Percentiles rank a stretch among this genome's conserved stretches.
phyloP scores from a whole-genome alignment of 176 grass and related monocot species.

The Chloris gayana region DNA sequence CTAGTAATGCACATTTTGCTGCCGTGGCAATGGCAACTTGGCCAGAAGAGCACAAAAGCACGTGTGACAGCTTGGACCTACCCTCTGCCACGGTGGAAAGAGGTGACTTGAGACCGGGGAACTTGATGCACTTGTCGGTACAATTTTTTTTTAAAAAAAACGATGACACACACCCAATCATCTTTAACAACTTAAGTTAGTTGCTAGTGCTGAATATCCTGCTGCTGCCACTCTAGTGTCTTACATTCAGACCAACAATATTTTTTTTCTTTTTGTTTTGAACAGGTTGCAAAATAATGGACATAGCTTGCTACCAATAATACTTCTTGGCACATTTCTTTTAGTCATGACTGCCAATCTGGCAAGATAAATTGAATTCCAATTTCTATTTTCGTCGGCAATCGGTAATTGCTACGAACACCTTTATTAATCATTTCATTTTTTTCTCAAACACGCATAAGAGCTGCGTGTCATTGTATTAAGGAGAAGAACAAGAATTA shows the following conservation, averaged over 20 bases:
- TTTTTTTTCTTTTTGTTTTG: background rate
- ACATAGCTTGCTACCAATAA: background rate
- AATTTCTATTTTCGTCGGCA: slow-evolving; percentile 7
- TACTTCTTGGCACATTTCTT: background rate
- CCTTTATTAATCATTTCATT: no score
- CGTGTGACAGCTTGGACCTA: slow-evolving; percentile 40
- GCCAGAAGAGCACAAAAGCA: slow-evolving; percentile 25
- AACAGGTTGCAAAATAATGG: background rate
- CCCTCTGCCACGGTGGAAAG: slow-evolving; percentile 37
- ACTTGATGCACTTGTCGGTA: slow-evolving; percentile 33
- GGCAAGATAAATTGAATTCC: background rate
- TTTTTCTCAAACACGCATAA: no score
- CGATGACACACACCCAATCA: background rate
- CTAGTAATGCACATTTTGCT: background rate
- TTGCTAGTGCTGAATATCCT: background rate
- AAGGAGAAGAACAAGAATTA: no score
- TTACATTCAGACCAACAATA: background rate
- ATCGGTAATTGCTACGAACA: background rate
- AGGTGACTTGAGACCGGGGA: background rate
- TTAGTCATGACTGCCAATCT: background rate
- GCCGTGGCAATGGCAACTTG: slow-evolving; percentile 8
- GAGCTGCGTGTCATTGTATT: no score
- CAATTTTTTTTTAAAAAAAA: slow-evolving; percentile 2
- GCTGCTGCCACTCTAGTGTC: background rate
- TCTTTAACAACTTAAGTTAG: background rate